These are phyloP conservation scores for Brassica cretica DNA, from an alignment of 345 rosid species.

Conservation along the genomic window DNA sequence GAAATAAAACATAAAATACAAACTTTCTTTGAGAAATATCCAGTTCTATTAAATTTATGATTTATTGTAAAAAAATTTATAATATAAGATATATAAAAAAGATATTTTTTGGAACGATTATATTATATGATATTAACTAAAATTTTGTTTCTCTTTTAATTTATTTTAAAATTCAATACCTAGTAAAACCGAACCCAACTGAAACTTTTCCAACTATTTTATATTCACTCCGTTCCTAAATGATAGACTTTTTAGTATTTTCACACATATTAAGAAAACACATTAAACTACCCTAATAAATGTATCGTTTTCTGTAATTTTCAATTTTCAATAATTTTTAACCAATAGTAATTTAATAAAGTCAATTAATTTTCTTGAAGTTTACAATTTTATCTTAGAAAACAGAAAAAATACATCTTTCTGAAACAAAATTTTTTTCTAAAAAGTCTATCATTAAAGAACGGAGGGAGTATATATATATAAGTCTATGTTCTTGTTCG, in stretches of 20 bases:
- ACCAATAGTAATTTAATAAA: too few species aligned
- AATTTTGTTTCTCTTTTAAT: background rate
- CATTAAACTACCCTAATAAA: too few species aligned
- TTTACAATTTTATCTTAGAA: too few species aligned
- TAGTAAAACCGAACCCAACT: background rate
- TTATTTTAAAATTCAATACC: background rate
- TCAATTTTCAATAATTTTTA: too few species aligned
- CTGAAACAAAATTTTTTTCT: too few species aligned
- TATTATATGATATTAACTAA: background rate
- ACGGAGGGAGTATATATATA: background rate
- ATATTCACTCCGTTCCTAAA: background rate
- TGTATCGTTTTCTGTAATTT: too few species aligned
- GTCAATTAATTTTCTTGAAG: too few species aligned
- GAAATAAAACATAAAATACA: background rate
- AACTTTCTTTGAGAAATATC: background rate
- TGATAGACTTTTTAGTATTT: too few species aligned
- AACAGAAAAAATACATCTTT: too few species aligned
- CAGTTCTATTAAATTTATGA: background rate
- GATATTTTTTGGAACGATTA: background rate
- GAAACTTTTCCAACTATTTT: background rate
- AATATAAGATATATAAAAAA: background rate
- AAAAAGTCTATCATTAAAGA: too few species aligned
- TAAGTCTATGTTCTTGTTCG: background rate
- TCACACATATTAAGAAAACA: too few species aligned
- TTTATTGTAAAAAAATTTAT: background rate